These are phyloP conservation scores for Bisporella sp. DNA, from an alignment of 2,329 filamentous ascomycete species.

Conservation along the genomic window DNA sequence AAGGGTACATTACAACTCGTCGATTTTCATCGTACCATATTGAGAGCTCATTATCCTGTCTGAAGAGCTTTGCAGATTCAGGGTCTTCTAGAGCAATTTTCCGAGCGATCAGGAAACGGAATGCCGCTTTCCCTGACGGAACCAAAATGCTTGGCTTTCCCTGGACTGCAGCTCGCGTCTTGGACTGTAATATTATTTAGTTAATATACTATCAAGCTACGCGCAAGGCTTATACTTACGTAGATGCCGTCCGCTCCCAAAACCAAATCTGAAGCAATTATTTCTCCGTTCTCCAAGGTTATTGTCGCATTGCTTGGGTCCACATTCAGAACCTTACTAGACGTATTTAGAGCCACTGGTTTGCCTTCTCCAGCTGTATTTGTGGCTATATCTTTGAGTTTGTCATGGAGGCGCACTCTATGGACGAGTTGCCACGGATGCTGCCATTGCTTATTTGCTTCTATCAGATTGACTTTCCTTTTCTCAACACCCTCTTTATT, in stretches of 20 bases:
- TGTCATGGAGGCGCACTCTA: slow-evolving; percentile 43
- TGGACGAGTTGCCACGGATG: slow-evolving; percentile 46
- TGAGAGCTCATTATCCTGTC: slow-evolving; percentile 23
- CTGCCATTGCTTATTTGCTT: slow-evolving; percentile 39
- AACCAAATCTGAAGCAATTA: slow-evolving; percentile 39
- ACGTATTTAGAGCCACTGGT: slow-evolving; percentile 32
- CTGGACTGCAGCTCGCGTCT: slow-evolving; percentile 1
- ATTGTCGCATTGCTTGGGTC: slow-evolving; percentile 34
- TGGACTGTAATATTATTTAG: not conserved
- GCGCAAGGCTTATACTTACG: no score
- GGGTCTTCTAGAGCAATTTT: slow-evolving; percentile 27
- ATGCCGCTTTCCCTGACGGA: slow-evolving; percentile 15
- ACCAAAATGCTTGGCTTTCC: slow-evolving; percentile 1
- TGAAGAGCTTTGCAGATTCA: slow-evolving; percentile 26
- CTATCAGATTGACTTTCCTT: slow-evolving; percentile 28
- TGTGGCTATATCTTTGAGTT: slow-evolving; percentile 40
- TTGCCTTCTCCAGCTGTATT: slow-evolving; percentile 28
- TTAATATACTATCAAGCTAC: no score
- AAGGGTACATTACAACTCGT: slow-evolving; percentile 41
- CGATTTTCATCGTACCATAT: slow-evolving; percentile 37
- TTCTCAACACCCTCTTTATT: slow-evolving; percentile 8
- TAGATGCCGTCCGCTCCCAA: slow-evolving; percentile 47
- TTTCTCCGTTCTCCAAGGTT: slow-evolving; percentile 37
- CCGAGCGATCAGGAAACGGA: slow-evolving; percentile 15
- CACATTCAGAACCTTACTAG: slow-evolving; percentile 36